Evolutionary conservation across 2,329 filamentous ascomycete genomes (phyloP).

Genomic region (Conoideocrella luteorostrata): DNA sequence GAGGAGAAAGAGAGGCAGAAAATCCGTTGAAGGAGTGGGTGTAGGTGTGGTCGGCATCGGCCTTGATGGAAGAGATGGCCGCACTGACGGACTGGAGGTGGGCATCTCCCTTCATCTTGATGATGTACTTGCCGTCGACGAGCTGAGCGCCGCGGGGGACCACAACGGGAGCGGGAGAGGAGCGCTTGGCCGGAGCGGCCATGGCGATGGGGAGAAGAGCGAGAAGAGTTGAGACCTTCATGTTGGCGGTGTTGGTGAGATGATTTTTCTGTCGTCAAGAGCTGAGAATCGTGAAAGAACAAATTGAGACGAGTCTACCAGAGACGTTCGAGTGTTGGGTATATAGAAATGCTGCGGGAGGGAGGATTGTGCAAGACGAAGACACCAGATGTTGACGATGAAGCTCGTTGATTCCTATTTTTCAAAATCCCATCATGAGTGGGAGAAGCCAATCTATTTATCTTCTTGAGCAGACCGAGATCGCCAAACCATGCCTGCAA

Average conservation of each 20-base stretch:
- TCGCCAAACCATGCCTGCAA: too few relatives aligned
- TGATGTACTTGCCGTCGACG: slow-evolving; percentile 31
- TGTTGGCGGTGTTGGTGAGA: slow-evolving; percentile 14
- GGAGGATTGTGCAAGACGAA: too few relatives aligned
- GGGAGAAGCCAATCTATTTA: slow-evolving; percentile 1
- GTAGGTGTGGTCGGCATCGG: slow-evolving; percentile 27
- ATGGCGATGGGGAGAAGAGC: slow-evolving; percentile 25
- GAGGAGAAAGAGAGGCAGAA: slow-evolving; percentile 17
- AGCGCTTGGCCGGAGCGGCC: slow-evolving; percentile 24
- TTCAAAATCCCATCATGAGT: neutral
- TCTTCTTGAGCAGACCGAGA: too few relatives aligned
- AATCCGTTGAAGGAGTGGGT: slow-evolving; percentile 21
- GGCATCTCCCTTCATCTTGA: slow-evolving; percentile 26
- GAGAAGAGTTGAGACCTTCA: slow-evolving; percentile 27
- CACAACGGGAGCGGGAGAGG: slow-evolving; percentile 27
- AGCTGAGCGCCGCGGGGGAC: slow-evolving; percentile 23
- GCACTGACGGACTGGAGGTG: slow-evolving; percentile 16
- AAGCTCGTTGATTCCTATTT: neutral
- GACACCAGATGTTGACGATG: neutral
- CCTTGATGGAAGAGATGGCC: slow-evolving; percentile 21
- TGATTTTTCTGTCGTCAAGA: too few relatives aligned
- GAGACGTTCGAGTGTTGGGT: too few relatives aligned
- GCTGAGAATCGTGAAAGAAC: neutral
- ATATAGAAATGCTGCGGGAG: too few relatives aligned
- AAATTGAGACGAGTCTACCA: too few relatives aligned